These are phyloP conservation scores for Fusarium sp. DNA, from an alignment of 2,329 filamentous ascomycete genomes.

Conservation along the genomic window DNA sequence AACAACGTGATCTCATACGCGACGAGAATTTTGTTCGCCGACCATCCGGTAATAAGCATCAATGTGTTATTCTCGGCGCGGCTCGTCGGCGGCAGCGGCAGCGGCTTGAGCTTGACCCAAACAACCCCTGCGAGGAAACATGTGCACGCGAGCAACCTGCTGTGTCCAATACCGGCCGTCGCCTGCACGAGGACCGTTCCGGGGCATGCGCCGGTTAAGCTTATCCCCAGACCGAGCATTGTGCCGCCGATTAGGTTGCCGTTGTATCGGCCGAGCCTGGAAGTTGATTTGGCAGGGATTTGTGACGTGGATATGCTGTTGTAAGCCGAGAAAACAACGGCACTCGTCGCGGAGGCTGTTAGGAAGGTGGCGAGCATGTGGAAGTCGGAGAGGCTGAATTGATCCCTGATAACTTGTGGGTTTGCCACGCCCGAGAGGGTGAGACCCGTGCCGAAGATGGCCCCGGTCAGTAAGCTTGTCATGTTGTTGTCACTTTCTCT, in stretches of 20 bases:
- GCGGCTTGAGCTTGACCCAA: slow-evolving; percentile 10
- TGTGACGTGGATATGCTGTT: background rate
- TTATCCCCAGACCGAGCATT: slow-evolving; percentile 27
- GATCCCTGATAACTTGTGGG: slow-evolving; percentile 19
- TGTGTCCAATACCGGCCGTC: slow-evolving; percentile 6
- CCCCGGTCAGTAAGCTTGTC: slow-evolving; percentile 14
- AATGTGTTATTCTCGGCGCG: slow-evolving; percentile 1
- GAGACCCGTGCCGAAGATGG: slow-evolving; percentile 18
- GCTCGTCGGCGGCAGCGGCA: slow-evolving; percentile 17
- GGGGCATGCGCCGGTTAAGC: slow-evolving; percentile 27
- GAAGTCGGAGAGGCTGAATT: slow-evolving; percentile 22
- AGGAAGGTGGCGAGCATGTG: slow-evolving; percentile 28
- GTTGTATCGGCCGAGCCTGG: slow-evolving; percentile 15
- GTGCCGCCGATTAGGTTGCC: slow-evolving; percentile 21
- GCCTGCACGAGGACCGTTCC: slow-evolving; percentile 26
- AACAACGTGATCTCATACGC: slow-evolving; percentile 8
- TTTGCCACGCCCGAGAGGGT: slow-evolving; percentile 20
- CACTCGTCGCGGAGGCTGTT: slow-evolving; percentile 20
- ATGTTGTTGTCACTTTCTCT: background rate
- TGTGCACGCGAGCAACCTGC: slow-evolving; percentile 8
- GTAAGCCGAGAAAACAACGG: slow-evolving; percentile 13
- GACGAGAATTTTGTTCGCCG: slow-evolving; percentile 9
- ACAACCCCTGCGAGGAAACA: slow-evolving; percentile 9
- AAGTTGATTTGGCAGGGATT: slow-evolving; percentile 2
- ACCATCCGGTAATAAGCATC: slow-evolving; percentile 10